Base-by-base conservation (phyloP, 192 early-diverging fungal genomes). In the Coemansia javaensis region DNA sequence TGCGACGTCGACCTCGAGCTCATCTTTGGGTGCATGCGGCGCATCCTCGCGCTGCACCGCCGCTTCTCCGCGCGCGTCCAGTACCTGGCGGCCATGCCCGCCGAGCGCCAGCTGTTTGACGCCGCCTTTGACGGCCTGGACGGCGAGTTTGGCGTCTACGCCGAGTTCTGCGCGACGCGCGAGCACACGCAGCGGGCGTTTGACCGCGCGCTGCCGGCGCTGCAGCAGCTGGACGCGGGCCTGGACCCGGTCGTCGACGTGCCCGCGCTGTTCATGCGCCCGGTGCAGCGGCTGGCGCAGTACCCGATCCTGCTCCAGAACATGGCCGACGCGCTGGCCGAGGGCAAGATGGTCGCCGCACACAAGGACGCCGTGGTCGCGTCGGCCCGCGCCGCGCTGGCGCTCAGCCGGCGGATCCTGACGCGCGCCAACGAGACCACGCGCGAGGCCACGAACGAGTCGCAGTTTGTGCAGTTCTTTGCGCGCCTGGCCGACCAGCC, bases 281-380 rank as follows among this genome's bases (percentile, higher is more conserved):
- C 70, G 13, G 54, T 74, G 23, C 70, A 74, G 58, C 53, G 70
- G 8, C 50, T 74, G 32, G 70, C 70, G 9, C 70, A 74, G 50
- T 74, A 74, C 47, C 63, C 70, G 36, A 47, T 74, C 0, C 10
- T 74, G 33, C 66, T 74, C 59, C 63, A 66, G 27, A 62, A 50
- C 47, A 65, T 74, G 17, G 58, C 50, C 6, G 58, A 65, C 18
- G 63, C 50, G 5, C 28, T 54, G 32, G 62, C 43, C 54, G 54
- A 58, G 22, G 39, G 41, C 16, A 12, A 18, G 6, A 22, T 59
- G 33, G 20, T 35, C 2, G 36, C 23, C 20, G 40, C 64, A 12
- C 42, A 57, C 43, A 30, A 23, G 4, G 48, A 33, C 23, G 49
- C 31, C 5, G 28, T 52, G 5, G 53, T 63, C 13, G 50, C 53